These are phyloP conservation scores for Musa balbisiana DNA, from an alignment of 202 grass and related monocot genomes.

Conservation along the genomic window DNA sequence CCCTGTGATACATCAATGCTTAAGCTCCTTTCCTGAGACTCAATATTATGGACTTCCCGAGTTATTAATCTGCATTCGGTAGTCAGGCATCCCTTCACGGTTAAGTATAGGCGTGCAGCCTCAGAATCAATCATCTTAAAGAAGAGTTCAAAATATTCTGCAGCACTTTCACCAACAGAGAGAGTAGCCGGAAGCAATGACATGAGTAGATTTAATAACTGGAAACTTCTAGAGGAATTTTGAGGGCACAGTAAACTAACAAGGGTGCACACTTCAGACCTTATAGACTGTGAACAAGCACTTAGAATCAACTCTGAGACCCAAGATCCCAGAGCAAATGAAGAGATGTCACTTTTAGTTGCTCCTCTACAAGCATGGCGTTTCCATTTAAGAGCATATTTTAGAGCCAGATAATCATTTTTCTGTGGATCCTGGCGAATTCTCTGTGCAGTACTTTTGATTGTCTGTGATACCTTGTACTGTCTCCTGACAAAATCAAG, in stretches of 20 bases:
- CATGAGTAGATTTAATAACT: slow-evolving; percentile 90
- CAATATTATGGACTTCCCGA: slow-evolving; percentile 75
- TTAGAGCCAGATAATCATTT: slow-evolving; percentile 68
- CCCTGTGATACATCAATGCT: slow-evolving; percentile 94
- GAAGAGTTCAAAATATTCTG: slow-evolving; percentile 94
- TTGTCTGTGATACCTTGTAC: slow-evolving; percentile 74
- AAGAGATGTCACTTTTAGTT: slow-evolving; percentile 81
- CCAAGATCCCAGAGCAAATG: slow-evolving; percentile 88
- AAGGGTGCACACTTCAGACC: slow-evolving; percentile 85
- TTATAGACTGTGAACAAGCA: slow-evolving; percentile 97
- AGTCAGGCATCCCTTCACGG: slow-evolving; percentile 66
- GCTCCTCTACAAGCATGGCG: slow-evolving; percentile 57
- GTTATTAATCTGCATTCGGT: slow-evolving; percentile 76
- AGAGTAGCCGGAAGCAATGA: slow-evolving; percentile 73
- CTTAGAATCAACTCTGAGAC: slow-evolving; percentile 94
- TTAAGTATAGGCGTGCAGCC: slow-evolving; percentile 72
- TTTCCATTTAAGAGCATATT: slow-evolving; percentile 95
- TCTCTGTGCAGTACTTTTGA: slow-evolving; percentile 51
- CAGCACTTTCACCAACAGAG: slow-evolving; percentile 73
- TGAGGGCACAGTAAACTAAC: slow-evolving; percentile 80
- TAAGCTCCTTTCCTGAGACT: slow-evolving; percentile 92
- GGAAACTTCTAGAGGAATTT: slow-evolving; percentile 72
- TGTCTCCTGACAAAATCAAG: slow-evolving; percentile 94
- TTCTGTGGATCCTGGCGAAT: slow-evolving; percentile 50
- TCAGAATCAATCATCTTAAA: slow-evolving; percentile 82